Conservation (phyloP, 192 early-diverging fungal genomes). For the Physocladia obscura region DNA sequence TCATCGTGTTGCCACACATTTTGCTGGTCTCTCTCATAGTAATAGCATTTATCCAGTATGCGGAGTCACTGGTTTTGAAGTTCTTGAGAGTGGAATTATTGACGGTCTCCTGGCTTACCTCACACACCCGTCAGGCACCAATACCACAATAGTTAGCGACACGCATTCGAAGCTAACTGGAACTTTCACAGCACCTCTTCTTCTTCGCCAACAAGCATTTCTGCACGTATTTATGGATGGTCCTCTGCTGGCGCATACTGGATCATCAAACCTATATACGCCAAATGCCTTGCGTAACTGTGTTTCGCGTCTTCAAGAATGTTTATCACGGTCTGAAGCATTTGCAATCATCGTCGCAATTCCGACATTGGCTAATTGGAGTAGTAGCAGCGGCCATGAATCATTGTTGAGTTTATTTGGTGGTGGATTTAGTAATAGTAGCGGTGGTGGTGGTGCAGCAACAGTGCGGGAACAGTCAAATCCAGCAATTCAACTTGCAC, state of each 20-base stretch:
- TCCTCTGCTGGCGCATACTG: neutral
- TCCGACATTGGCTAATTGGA: conserved; percentile 6
- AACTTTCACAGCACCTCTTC: conserved; percentile 19
- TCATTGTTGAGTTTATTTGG: neutral
- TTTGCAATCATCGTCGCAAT: conserved; percentile 63
- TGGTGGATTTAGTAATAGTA: neutral
- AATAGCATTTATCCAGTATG: neutral
- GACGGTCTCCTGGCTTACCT: conserved; percentile 58
- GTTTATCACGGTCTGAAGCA: conserved; percentile 64
- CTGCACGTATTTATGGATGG: conserved; percentile 58
- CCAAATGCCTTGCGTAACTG: conserved; percentile 54
- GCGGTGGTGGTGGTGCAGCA: neutral
- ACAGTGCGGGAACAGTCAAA: conserved; percentile 8
- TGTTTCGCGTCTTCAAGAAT: conserved; percentile 70
- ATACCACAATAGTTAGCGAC: conserved; percentile 8
- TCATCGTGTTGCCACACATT: conserved; percentile 27
- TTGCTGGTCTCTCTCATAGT: conserved; percentile 25
- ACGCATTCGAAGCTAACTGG: neutral
- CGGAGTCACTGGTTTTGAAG: conserved; percentile 75
- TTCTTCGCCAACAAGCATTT: conserved; percentile 41
- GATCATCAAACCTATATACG: conserved; percentile 34
- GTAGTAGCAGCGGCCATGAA: no score
- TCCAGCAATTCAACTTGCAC: conserved; percentile 63
- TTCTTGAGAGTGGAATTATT: conserved; percentile 74
- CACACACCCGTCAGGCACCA: conserved; percentile 20